Percentiles rank a stretch among this genome's conserved stretches.
Conservation (phyloP, 1,284 basidiomycete species). For the Moesziomyces sp. region DNA sequence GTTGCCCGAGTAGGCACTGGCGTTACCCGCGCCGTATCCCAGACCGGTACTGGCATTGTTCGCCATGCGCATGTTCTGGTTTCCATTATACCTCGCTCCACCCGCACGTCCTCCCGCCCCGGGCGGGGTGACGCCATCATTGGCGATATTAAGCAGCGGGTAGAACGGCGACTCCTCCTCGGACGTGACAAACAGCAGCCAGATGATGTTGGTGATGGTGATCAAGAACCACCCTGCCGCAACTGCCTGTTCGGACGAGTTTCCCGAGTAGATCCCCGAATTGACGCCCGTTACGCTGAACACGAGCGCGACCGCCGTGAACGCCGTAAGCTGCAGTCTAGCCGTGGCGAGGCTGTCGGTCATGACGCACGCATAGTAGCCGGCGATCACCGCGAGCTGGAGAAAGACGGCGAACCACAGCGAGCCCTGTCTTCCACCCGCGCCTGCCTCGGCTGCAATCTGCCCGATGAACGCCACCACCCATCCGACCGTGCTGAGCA, state of each 20-base stretch:
- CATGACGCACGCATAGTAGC: constrained; percentile 82
- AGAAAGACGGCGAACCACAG: constrained; percentile 93
- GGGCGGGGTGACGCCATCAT: constrained; percentile 83
- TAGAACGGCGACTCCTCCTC: constrained; percentile 89
- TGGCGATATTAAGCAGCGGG: constrained; percentile 86
- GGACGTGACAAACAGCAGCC: constrained; percentile 94
- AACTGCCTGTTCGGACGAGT: constrained; percentile 72
- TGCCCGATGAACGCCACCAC: constrained; percentile 88
- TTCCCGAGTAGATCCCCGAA: constrained; percentile 63
- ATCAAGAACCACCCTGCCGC: constrained; percentile 94
- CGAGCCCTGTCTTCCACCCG: constrained; percentile 72
- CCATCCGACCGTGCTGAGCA: constrained; percentile 87
- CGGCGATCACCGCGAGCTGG: constrained; percentile 82
- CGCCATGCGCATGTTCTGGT: constrained; percentile 35
- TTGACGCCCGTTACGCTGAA: constrained; percentile 85
- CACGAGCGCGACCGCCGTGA: constrained; percentile 85
- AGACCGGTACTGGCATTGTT: constrained; percentile 23
- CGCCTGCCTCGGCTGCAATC: constrained; percentile 56
- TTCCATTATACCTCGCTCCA: constrained; percentile 11
- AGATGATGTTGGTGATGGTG: constrained; percentile 83
- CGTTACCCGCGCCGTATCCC: constrained; percentile 42
- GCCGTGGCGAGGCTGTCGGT: constrained; percentile 84
- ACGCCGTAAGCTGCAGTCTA: constrained; percentile 84
- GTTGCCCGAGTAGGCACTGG: constrained; percentile 38
- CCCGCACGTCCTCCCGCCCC: constrained; percentile 71